Evolutionary conservation across 1,139 yeast genomes (phyloP).

Genomic region (Lizanozyma gosingica): DNA sequence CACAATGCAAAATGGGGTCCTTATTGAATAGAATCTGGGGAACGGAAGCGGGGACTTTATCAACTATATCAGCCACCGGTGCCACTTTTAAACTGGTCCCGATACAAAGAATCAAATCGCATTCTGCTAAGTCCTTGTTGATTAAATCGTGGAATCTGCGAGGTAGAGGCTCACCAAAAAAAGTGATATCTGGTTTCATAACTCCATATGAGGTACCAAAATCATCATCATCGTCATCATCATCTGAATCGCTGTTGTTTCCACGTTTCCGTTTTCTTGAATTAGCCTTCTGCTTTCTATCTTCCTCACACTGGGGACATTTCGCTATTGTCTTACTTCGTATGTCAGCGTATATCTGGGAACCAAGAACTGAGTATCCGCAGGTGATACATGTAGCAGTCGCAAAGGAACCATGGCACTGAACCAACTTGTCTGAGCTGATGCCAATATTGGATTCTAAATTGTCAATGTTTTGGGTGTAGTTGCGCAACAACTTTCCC

Average conservation of each 20-base stretch:
- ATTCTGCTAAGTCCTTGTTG: constrained; percentile 47
- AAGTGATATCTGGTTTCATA: constrained; percentile 90
- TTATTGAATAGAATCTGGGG: constrained; percentile 82
- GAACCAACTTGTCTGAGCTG: constrained; percentile 59
- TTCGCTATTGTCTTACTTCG: constrained; percentile 53
- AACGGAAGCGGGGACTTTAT: constrained; percentile 54
- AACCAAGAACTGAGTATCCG: constrained; percentile 59
- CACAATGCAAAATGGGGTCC: constrained; percentile 70
- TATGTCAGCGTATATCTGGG: constrained; percentile 52
- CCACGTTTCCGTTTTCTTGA: constrained; percentile 11
- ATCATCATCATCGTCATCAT: constrained; percentile 20
- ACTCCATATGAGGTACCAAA: constrained; percentile 59
- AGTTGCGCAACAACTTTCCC: constrained; percentile 74
- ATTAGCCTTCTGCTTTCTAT: constrained; percentile 22
- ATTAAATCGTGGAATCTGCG: constrained; percentile 58
- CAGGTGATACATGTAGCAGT: constrained; percentile 85
- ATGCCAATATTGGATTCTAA: constrained; percentile 82
- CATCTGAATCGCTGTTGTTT: constrained; percentile 6
- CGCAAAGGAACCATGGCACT: constrained; percentile 96
- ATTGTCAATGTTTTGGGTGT: constrained; percentile 93
- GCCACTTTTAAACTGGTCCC: constrained; percentile 95
- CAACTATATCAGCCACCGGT: constrained; percentile 92
- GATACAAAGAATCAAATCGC: constrained; percentile 78
- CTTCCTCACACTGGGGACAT: constrained; percentile 58
- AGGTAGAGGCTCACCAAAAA: constrained; percentile 87